Conservation (phyloP, 331 rosid genomes). For the Rosa hybrid region DNA sequence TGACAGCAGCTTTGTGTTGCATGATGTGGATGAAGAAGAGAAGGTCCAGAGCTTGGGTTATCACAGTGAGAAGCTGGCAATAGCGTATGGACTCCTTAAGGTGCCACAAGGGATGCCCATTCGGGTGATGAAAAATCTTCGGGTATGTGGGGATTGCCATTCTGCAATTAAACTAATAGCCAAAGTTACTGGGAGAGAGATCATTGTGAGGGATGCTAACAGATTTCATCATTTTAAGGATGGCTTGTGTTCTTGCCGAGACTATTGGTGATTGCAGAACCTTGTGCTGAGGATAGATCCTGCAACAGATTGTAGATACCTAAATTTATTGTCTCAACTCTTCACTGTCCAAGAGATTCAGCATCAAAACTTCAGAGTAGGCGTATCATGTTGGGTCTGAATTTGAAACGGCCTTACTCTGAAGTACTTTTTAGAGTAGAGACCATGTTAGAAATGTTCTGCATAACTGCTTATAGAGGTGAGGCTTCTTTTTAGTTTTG, state of each 20-base stretch:
- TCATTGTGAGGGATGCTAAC: constrained; percentile 77
- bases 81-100: constrained; percentile 79
- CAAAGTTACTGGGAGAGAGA: constrained; percentile 70
- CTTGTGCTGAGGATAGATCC: constrained; percentile 2
- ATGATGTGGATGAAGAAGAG: constrained; percentile 86
- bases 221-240: constrained; percentile 80
- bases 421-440: background rate
- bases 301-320: background rate
- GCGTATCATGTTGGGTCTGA: background rate
- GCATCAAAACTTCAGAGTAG: background rate
- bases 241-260: constrained; percentile 70
- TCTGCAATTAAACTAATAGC: constrained; percentile 72
- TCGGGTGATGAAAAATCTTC: constrained; percentile 79
- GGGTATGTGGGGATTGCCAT: constrained; percentile 88
- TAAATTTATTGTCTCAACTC: background rate
- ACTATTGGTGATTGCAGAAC: constrained; percentile 57
- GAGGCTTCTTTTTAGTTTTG: background rate
- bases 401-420: background rate
- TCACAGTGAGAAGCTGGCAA: constrained; percentile 80
- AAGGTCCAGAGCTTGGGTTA: constrained; percentile 65
- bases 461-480: background rate
- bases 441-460: background rate
- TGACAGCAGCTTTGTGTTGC: constrained; percentile 66
- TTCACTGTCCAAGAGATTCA: background rate
- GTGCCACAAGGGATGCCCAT: constrained; percentile 62